Evolutionary conservation across 306 rosid genomes (phyloP).

Genomic region (Acacia melanoxylon): DNA sequence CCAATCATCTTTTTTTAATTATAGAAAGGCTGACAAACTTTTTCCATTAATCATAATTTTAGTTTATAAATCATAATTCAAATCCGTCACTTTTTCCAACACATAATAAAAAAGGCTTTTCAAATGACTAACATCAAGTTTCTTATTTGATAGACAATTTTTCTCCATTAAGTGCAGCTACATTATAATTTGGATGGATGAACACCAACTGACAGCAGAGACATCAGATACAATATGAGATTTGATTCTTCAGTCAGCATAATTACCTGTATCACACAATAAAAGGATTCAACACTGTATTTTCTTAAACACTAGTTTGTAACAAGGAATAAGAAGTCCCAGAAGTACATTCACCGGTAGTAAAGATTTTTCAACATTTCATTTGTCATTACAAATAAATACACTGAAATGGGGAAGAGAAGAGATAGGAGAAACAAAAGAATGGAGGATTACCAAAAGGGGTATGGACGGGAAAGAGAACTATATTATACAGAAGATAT

Average conservation of each 20-base stretch:
- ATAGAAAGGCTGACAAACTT: too few species aligned
- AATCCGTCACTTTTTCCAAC: not conserved
- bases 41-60: too few species aligned
- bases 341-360: not conserved
- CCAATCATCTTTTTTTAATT: not conserved
- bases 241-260: not conserved
- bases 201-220: not conserved
- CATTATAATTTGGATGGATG: not conserved
- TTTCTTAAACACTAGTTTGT: not conserved
- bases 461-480: not conserved
- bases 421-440: not conserved
- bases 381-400: not conserved
- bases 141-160: not conserved
- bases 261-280: not conserved
- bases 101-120: not conserved
- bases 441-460: not conserved
- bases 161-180: not conserved
- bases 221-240: not conserved
- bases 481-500: slow-evolving; percentile 3
- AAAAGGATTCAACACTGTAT: not conserved
- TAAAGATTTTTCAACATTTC: not conserved
- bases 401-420: not conserved
- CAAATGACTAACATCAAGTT: not conserved
- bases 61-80: not conserved
- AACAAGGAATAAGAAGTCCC: not conserved